Evolutionary conservation across 345 rosid species (phyloP).

Genomic region (Kernera saxatilis): DNA sequence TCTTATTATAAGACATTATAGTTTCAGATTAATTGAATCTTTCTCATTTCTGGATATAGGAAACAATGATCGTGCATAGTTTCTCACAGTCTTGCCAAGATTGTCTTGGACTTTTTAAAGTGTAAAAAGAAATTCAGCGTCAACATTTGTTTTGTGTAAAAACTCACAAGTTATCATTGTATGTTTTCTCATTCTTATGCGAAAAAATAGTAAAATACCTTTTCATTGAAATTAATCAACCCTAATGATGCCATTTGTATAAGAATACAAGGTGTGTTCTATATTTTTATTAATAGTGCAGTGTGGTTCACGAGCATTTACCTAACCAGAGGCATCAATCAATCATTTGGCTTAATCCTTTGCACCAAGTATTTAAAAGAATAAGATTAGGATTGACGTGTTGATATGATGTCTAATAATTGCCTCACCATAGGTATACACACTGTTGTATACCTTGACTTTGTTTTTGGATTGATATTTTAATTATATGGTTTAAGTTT

Average conservation of each 20-base stretch:
- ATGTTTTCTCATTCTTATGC: neutral
- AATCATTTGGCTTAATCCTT: slow-evolving; percentile 19
- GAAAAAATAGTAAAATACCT: neutral
- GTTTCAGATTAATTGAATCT: slow-evolving; percentile 22
- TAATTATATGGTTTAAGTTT: neutral
- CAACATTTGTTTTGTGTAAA: neutral
- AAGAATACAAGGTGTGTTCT: neutral
- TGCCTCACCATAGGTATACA: slow-evolving; percentile 13
- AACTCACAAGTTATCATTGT: neutral
- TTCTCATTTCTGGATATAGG: slow-evolving; percentile 11
- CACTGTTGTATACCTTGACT: neutral
- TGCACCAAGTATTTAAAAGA: slow-evolving; percentile 15
- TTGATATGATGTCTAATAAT: slow-evolving; percentile 24
- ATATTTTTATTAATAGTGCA: neutral
- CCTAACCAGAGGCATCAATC: slow-evolving; percentile 11
- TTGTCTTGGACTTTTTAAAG: neutral
- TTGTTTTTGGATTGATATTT: neutral
- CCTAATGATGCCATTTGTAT: neutral
- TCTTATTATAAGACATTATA: neutral
- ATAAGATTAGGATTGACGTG: slow-evolving; percentile 13
- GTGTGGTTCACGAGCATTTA: slow-evolving; percentile 30
- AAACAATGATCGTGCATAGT: slow-evolving; percentile 17
- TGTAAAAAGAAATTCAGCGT: neutral
- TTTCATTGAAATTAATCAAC: neutral
- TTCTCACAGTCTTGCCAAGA: too few relatives aligned